Base-by-base conservation (phyloP, 2,329 filamentous ascomycete genomes). In the Botrytis fabae region DNA sequence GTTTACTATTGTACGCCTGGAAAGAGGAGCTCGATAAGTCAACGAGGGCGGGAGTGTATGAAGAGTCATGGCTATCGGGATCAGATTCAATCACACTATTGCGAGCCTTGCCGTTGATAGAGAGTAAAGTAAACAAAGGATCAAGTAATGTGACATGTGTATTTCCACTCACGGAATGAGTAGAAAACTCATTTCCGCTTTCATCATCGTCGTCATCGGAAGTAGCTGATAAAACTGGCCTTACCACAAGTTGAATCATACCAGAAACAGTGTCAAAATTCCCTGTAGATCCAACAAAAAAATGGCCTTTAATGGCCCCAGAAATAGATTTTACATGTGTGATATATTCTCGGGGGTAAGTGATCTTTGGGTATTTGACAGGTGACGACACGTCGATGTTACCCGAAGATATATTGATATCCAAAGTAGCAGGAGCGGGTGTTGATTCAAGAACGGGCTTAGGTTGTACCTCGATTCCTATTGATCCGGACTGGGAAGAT, bases 291-390 rank as follows among this genome's bases (percentile, higher is more conserved):
- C 79, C 79, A 12, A 79, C 38, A 40, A 79, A 80, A 38, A 73
- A 81, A 20, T 74, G 72, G 10, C 80, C 80, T 32, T 42, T 42
- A 10, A 81, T 78, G 28, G 57, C 70, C 1, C 78, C 79, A 12
- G 78, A 76, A 32, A 46, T 73, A 22, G 80, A 77, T n/a, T 75
- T 71, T 3, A 80, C 75, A 20, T 71, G 72, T 9, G 79, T 80
- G 40, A 77, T 76, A 66, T 81, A 80, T 48, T 80, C 76, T 54
- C 80, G 77, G n/a, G 75, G 73, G 18, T 77, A 77, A 22, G 44
- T 69, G 60, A 75, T 77, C 16, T 54, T 48, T 28, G 74, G 73
- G 10, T 71, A 59, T n/a, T 38, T 32, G 1, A 60, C 22, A 32
- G 77, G 75, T 38, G 77, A 69, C 60, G 75, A 72, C 46, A 78